Conservation (phyloP, 495 filamentous ascomycete genomes). For the Trichoderma gamsii region DNA sequence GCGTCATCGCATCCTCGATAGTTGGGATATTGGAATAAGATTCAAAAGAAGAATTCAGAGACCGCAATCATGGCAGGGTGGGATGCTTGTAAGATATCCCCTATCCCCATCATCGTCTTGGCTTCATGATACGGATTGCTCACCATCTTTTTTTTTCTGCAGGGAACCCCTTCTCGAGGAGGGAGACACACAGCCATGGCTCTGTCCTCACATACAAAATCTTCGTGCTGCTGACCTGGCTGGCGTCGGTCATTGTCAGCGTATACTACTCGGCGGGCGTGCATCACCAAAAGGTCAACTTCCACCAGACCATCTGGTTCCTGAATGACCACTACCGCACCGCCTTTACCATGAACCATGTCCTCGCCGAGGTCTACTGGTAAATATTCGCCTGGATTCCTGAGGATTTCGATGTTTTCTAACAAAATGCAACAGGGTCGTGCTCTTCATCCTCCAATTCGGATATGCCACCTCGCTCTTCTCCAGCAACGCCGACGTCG, state of each 20-base stretch:
- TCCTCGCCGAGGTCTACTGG: constrained; percentile 75
- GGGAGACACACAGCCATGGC: constrained; percentile 50
- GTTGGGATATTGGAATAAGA: too few relatives aligned
- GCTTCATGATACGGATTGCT: background rate
- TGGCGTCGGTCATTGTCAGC: constrained; percentile 58
- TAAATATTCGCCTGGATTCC: constrained; percentile 28
- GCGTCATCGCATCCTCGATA: too few relatives aligned
- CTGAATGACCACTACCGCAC: constrained; percentile 60
- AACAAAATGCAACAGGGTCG: constrained; percentile 46
- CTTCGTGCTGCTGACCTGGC: constrained; percentile 64
- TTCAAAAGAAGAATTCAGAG: background rate
- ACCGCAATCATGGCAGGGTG: background rate
- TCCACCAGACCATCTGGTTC: constrained; percentile 57
- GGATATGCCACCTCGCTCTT: constrained; percentile 74
- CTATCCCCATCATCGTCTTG: background rate
- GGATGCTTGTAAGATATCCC: background rate
- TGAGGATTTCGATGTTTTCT: background rate
- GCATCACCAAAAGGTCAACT: constrained; percentile 53
- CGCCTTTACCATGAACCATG: constrained; percentile 66
- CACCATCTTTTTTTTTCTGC: background rate
- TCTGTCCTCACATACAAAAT: constrained; percentile 55
- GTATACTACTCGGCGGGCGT: constrained; percentile 62
- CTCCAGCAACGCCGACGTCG: constrained; percentile 49
- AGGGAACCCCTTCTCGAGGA: constrained; percentile 64
- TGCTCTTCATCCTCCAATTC: constrained; percentile 67